Evolutionary conservation across 2,329 filamentous ascomycete genomes (phyloP).

Genomic region (Emmonsiellopsis sp.): DNA sequence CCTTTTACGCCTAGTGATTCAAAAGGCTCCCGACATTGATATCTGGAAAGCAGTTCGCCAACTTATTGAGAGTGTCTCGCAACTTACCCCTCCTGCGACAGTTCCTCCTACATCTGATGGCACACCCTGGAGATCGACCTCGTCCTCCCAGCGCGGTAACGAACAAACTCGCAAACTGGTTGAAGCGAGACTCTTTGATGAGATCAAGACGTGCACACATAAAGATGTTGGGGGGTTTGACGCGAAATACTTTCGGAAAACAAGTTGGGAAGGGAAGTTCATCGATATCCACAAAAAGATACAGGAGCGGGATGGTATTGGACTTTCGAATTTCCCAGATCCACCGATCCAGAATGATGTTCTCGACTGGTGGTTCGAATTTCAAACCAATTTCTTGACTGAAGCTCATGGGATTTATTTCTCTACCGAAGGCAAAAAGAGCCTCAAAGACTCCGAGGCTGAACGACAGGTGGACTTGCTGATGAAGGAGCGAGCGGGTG

Average conservation of each 20-base stretch:
- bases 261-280: not conserved
- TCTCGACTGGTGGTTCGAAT: constrained; percentile 12
- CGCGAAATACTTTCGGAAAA: not conserved
- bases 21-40: constrained; percentile 6
- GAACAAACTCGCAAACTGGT: not conserved
- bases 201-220: constrained; percentile 1
- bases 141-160: not conserved
- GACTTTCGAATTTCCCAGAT: constrained; percentile 9
- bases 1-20: not conserved
- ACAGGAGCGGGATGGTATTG: not conserved
- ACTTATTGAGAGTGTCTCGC: constrained; percentile 4
- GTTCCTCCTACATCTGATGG: constrained; percentile 1
- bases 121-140: not conserved
- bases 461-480: constrained; percentile 14
- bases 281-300: not conserved
- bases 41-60: constrained; percentile 7
- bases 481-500: constrained; percentile 6
- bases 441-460: constrained; percentile 9
- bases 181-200: constrained; percentile 1
- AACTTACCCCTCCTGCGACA: constrained; percentile 3
- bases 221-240: constrained; percentile 1
- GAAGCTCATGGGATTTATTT: constrained; percentile 9
- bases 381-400: constrained; percentile 12
- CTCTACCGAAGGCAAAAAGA: constrained; percentile 1
- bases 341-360: constrained; percentile 5